Conservation (phyloP, 352 stramenopile species). For the Aphanomyces invadans region DNA sequence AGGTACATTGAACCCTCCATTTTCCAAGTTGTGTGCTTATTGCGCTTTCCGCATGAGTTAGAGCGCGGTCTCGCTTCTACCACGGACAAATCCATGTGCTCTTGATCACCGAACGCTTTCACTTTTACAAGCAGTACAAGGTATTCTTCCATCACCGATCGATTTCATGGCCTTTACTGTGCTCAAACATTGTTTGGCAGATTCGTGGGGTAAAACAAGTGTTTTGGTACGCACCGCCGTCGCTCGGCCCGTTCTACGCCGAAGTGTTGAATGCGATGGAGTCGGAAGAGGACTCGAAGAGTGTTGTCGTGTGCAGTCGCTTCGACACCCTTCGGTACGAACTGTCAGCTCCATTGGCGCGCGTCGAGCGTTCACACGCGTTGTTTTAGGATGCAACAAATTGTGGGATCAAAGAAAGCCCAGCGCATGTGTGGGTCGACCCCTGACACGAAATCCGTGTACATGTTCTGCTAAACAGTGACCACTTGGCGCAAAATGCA, state of each 20-base stretch:
- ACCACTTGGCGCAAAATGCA: no score
- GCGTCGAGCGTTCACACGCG: no score
- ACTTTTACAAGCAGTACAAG: conserved; percentile 79
- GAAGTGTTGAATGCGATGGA: conserved; percentile 75
- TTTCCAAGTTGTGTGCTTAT: no score
- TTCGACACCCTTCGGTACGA: conserved; percentile 33
- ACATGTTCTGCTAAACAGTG: conserved; percentile 57
- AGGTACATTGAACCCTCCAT: no score
- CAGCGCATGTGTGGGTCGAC: conserved; percentile 61
- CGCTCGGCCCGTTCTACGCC: conserved; percentile 61
- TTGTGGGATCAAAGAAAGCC: conserved; percentile 60
- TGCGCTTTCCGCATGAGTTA: no score
- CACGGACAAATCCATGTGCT: conserved; percentile 70
- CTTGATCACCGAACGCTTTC: conserved; percentile 76
- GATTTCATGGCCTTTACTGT: neutral
- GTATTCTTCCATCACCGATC: conserved; percentile 5
- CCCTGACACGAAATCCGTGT: conserved; percentile 49
- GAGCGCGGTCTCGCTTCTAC: conserved; percentile 59
- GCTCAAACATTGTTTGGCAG: conserved; percentile 11
- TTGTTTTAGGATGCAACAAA: conserved; percentile 56
- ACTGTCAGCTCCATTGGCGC: no score
- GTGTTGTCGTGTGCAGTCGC: conserved; percentile 25
- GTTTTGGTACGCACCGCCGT: conserved; percentile 64
- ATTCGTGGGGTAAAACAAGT: conserved; percentile 70
- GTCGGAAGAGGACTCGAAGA: conserved; percentile 25